Conservation (phyloP, 768 basidiomycete genomes). For the Termitomyces sp. region DNA sequence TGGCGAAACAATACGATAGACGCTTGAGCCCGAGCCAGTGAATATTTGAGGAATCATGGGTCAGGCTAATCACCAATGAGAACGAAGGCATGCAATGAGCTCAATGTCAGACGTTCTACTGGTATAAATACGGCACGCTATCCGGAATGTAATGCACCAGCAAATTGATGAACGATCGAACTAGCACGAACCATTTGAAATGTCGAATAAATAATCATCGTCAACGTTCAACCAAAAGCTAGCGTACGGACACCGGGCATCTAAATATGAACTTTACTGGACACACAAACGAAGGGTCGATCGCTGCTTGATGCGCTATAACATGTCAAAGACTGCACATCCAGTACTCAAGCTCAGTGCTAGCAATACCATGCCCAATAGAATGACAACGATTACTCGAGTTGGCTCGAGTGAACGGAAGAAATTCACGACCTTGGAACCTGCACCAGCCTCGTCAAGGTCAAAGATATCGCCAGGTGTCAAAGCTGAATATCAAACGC, state of each 20-base stretch:
- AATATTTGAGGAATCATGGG: not conserved
- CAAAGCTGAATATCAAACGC: slow-evolving; percentile 31
- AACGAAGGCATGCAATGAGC: not conserved
- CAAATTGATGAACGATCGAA: not conserved
- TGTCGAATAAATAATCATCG: not conserved
- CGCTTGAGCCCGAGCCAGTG: not conserved
- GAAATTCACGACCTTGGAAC: not conserved
- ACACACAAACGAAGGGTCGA: not conserved
- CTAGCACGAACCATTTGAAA: not conserved
- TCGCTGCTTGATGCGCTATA: not conserved
- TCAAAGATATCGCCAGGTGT: slow-evolving; percentile 45
- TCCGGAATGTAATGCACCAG: not conserved
- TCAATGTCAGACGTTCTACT: not conserved
- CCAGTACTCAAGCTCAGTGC: not conserved
- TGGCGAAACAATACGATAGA: not conserved
- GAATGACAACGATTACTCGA: not conserved
- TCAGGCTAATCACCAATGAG: not conserved
- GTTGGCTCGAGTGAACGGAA: not conserved
- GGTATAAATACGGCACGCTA: no score
- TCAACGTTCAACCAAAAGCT: not conserved
- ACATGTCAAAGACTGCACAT: not conserved
- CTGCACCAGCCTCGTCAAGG: slow-evolving; percentile 54
- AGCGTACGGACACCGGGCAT: not conserved
- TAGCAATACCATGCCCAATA: not conserved
- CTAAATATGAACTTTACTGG: not conserved